Evolutionary conservation across 2,329 filamentous ascomycete species (phyloP).

Genomic region (Xylariaceae sp.): DNA sequence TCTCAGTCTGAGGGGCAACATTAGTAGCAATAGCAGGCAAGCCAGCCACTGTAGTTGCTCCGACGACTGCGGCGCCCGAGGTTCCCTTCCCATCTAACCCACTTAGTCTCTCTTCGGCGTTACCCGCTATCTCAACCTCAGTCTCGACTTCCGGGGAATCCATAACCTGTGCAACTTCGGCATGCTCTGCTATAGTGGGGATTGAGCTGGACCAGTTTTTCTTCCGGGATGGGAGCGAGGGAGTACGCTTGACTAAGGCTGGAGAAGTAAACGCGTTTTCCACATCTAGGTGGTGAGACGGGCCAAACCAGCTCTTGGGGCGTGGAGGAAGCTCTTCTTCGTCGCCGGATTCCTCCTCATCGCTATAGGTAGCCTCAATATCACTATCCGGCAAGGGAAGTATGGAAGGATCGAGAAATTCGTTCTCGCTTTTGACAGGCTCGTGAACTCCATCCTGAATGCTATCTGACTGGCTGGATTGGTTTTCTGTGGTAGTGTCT

Average conservation of each 20-base stretch:
- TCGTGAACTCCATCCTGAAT: slow-evolving; percentile 4
- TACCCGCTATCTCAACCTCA: slow-evolving; percentile 7
- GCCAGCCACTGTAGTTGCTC: slow-evolving; percentile 21
- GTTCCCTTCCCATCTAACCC: slow-evolving; percentile 26
- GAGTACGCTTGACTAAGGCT: slow-evolving; percentile 42
- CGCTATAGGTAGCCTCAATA: slow-evolving; percentile 69
- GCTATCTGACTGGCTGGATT: slow-evolving; percentile 7
- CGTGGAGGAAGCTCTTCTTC: slow-evolving; percentile 47
- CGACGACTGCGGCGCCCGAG: slow-evolving; percentile 21
- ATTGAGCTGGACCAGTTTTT: slow-evolving; percentile 28
- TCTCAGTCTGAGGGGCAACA: slow-evolving; percentile 23
- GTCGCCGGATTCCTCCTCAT: slow-evolving; percentile 64
- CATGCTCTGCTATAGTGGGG: not conserved
- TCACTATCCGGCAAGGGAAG: slow-evolving; percentile 73
- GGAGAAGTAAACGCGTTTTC: slow-evolving; percentile 45
- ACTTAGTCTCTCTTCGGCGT: not conserved
- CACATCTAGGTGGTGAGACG: slow-evolving; percentile 41
- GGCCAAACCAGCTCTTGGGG: slow-evolving; percentile 56
- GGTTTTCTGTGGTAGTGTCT: slow-evolving; percentile 35
- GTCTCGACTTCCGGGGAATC: slow-evolving; percentile 2
- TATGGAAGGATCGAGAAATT: slow-evolving; percentile 56
- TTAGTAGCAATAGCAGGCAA: slow-evolving; percentile 18
- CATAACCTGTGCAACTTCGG: not conserved
- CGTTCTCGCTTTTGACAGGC: slow-evolving; percentile 11
- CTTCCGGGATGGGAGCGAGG: slow-evolving; percentile 37